These are phyloP conservation scores for Aspergillus neoniger DNA, from an alignment of 2,329 filamentous ascomycete genomes.

Conservation along the genomic window DNA sequence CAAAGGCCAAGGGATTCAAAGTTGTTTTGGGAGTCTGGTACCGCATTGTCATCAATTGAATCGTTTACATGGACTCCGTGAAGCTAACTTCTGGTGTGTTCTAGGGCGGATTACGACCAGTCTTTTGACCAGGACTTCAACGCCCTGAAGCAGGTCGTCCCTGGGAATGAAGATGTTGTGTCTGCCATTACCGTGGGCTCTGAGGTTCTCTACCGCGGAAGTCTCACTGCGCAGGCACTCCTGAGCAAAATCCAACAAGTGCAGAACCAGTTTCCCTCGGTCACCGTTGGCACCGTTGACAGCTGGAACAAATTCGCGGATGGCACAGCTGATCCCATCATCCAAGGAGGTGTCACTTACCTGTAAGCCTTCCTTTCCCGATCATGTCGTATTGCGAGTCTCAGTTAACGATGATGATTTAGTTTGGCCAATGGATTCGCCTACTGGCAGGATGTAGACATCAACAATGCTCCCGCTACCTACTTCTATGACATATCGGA, in stretches of 20 bases:
- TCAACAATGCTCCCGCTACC: conserved; percentile 59
- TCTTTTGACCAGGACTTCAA: conserved; percentile 63
- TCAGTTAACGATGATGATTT: not conserved
- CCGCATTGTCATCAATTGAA: not conserved
- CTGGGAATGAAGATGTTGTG: conserved; percentile 58
- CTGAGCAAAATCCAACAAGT: conserved; percentile 64
- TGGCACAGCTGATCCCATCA: conserved; percentile 66
- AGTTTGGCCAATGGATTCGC: conserved; percentile 68
- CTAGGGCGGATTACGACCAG: conserved; percentile 62
- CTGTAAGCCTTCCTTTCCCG: conserved; percentile 43
- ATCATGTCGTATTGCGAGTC: not conserved
- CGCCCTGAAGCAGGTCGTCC: conserved; percentile 52
- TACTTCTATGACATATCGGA: conserved; percentile 69
- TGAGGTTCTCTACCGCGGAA: conserved; percentile 69
- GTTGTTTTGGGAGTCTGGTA: conserved; percentile 72
- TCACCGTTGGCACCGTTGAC: conserved; percentile 68
- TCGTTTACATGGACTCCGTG: not conserved
- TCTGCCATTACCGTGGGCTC: conserved; percentile 71
- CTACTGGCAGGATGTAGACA: conserved; percentile 69
- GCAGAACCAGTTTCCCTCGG: conserved; percentile 55
- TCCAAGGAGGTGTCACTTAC: conserved; percentile 61
- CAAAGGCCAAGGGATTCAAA: conserved; percentile 64
- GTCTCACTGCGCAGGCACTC: conserved; percentile 63
- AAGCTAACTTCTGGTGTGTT: conserved; percentile 9
- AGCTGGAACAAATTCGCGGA: conserved; percentile 73